Percentiles rank a stretch among this genome's conserved stretches.
Evolutionary conservation across 352 stramenopile genomes (phyloP).

Genomic region (Phytophthora cryptogea): DNA sequence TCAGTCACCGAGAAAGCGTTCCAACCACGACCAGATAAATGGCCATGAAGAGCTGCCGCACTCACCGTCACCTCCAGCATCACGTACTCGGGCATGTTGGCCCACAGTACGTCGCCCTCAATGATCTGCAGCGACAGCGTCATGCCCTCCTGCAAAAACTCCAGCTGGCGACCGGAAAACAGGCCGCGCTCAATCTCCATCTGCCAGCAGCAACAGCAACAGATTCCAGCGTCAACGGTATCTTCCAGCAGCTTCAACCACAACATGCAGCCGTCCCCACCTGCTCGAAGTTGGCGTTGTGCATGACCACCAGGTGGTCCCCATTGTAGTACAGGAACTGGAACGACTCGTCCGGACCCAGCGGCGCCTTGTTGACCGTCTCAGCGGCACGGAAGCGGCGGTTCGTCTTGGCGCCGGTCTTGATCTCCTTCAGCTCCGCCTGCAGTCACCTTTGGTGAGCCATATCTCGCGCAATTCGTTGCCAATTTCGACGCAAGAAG

Average conservation of each 20-base stretch:
- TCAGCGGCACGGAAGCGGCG: constrained; percentile 82
- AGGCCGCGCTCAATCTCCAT: constrained; percentile 74
- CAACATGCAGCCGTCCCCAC: constrained; percentile 28
- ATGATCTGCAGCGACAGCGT: constrained; percentile 85
- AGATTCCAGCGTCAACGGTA: neutral
- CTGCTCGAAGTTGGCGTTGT: constrained; percentile 83
- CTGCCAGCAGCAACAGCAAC: constrained; percentile 28
- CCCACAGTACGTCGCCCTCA: constrained; percentile 82
- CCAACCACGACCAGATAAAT: constrained; percentile 2
- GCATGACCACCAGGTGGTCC: constrained; percentile 83
- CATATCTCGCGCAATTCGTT: neutral
- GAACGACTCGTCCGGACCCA: constrained; percentile 74
- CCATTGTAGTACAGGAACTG: constrained; percentile 87
- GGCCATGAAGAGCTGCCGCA: constrained; percentile 6
- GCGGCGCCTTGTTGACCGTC: constrained; percentile 75
- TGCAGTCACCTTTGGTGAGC: constrained; percentile 22
- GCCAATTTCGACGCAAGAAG: neutral
- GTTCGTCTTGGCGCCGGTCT: constrained; percentile 85
- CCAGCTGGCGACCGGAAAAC: constrained; percentile 74
- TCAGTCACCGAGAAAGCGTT: constrained; percentile 2
- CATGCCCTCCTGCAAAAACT: constrained; percentile 82
- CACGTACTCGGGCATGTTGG: constrained; percentile 86
- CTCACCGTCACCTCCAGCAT: constrained; percentile 70
- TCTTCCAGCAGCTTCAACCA: constrained; percentile 1
- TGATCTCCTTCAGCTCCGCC: constrained; percentile 87